Percentiles rank a stretch among this genome's conserved stretches.
These are phyloP conservation scores for Saccharomycopsis fodiens DNA, from an alignment of 805 yeast genomes.

Conservation along the genomic window DNA sequence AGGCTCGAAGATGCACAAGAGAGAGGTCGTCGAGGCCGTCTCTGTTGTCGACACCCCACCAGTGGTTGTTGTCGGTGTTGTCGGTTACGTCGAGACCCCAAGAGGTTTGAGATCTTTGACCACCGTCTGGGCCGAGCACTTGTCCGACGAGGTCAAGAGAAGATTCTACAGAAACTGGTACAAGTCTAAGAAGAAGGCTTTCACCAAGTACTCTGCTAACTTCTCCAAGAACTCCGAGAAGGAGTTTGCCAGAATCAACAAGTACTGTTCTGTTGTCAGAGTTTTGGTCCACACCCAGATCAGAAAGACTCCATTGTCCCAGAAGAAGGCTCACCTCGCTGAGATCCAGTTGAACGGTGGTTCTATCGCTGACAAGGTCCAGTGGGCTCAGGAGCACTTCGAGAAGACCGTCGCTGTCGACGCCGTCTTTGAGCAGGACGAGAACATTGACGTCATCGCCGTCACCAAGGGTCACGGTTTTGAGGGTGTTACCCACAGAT, in stretches of 20 bases:
- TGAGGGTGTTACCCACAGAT: constrained; percentile 99
- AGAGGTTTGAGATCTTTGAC: constrained; percentile 99
- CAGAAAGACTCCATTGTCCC: constrained; percentile 97
- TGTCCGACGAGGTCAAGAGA: constrained; percentile 98
- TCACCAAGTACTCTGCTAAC: constrained; percentile 99
- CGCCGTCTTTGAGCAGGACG: constrained; percentile 97
- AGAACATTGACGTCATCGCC: constrained; percentile 97
- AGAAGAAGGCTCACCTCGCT: constrained; percentile 99
- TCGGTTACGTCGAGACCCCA: constrained; percentile 99
- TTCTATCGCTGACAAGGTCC: constrained; percentile 92
- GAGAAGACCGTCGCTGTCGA: constrained; percentile 97
- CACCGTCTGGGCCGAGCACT: constrained; percentile 99
- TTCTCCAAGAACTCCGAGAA: constrained; percentile 90
- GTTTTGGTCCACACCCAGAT: constrained; percentile 99
- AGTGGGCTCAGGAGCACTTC: constrained; percentile 98
- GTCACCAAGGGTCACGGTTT: constrained; percentile 99
- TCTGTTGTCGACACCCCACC: constrained; percentile 99
- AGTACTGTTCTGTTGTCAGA: constrained; percentile 98
- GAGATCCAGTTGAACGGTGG: constrained; percentile 99
- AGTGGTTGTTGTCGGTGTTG: constrained; percentile 98
- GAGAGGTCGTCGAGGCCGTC: constrained; percentile 99
- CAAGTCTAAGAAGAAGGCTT: constrained; percentile 99
- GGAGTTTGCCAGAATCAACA: constrained; percentile 97
- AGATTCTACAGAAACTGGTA: constrained; percentile 99
- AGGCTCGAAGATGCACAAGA: constrained; percentile 99